Evolutionary conservation across 768 basidiomycete species (phyloP).

Genomic region (Hypsizygus marmoreus): DNA sequence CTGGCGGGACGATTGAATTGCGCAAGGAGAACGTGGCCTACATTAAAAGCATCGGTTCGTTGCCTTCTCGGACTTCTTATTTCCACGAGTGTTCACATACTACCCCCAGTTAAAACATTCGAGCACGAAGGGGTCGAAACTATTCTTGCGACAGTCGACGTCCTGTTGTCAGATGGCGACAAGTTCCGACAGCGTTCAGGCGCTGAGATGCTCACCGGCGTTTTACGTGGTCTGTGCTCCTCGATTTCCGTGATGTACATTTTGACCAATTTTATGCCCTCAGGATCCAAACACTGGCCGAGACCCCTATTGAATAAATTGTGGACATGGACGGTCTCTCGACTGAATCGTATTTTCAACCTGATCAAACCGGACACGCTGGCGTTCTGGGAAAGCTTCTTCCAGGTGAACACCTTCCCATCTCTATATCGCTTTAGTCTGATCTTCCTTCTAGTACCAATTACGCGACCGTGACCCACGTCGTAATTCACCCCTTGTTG

Average conservation of each 20-base stretch:
- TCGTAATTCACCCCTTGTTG: slow-evolving; percentile 66
- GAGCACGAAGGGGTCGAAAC: slow-evolving; percentile 52
- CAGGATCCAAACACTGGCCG: slow-evolving; percentile 87
- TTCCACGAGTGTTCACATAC: not conserved
- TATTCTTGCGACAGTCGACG: slow-evolving; percentile 58
- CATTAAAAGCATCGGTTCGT: slow-evolving; percentile 42
- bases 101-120: slow-evolving; percentile 63
- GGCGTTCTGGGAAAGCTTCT: slow-evolving; percentile 69
- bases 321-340: slow-evolving; percentile 72
- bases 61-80: not conserved
- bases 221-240: slow-evolving; percentile 62
- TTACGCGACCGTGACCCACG: slow-evolving; percentile 79
- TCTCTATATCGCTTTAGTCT: not conserved
- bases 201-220: slow-evolving; percentile 63
- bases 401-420: slow-evolving; percentile 47
- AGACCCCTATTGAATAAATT: slow-evolving; percentile 49
- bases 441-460: slow-evolving; percentile 37
- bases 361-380: slow-evolving; percentile 88
- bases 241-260: not conserved
- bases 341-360: slow-evolving; percentile 62
- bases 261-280: not conserved
- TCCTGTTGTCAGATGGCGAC: slow-evolving; percentile 63
- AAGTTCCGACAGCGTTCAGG: slow-evolving; percentile 87
- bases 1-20: slow-evolving; percentile 51
- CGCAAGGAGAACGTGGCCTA: slow-evolving; percentile 49